phyloP scores from a whole-genome alignment of 768 basidiomycete genomes.

The Boletus subcaerulescens region DNA sequence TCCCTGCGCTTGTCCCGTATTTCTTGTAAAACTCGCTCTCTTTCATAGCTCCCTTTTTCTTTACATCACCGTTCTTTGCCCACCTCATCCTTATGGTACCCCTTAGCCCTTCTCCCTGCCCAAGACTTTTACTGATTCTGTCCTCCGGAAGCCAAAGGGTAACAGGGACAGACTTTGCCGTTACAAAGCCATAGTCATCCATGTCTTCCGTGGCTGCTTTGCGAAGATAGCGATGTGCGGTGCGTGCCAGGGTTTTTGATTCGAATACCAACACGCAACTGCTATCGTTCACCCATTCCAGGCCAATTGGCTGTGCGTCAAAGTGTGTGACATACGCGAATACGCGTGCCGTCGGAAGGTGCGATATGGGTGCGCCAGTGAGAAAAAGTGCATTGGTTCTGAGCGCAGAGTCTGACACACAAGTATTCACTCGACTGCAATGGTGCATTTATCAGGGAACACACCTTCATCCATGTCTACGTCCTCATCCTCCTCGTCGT shows the following conservation, averaged over 20 bases:
- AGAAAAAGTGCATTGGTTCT: conserved; percentile 70
- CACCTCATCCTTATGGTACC: conserved; percentile 71
- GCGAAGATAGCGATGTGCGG: conserved; percentile 48
- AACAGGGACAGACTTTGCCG: conserved; percentile 68
- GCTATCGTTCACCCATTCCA: conserved; percentile 86
- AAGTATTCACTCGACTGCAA: neutral
- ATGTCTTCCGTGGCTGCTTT: conserved; percentile 48
- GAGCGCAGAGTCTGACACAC: conserved; percentile 40
- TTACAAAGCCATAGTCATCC: conserved; percentile 55
- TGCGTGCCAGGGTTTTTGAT: conserved; percentile 49
- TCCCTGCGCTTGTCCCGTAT: conserved; percentile 66
- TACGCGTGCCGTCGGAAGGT: conserved; percentile 70
- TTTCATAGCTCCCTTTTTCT: conserved; percentile 69
- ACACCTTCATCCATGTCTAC: conserved; percentile 34
- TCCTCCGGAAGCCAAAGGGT: conserved; percentile 79
- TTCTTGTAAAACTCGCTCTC: conserved; percentile 79
- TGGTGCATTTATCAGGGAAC: conserved; percentile 14
- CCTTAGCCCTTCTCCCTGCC: conserved; percentile 64
- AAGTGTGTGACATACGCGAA: conserved; percentile 84
- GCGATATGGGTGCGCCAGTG: conserved; percentile 68
- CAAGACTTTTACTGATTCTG: conserved; percentile 68
- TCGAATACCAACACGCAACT: conserved; percentile 79
- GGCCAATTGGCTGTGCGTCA: conserved; percentile 65
- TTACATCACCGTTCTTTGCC: conserved; percentile 70
- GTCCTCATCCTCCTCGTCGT: conserved; percentile 35